Base-by-base conservation (phyloP, 2,329 filamentous ascomycete genomes). In the Orbilia blumenaviensis region DNA sequence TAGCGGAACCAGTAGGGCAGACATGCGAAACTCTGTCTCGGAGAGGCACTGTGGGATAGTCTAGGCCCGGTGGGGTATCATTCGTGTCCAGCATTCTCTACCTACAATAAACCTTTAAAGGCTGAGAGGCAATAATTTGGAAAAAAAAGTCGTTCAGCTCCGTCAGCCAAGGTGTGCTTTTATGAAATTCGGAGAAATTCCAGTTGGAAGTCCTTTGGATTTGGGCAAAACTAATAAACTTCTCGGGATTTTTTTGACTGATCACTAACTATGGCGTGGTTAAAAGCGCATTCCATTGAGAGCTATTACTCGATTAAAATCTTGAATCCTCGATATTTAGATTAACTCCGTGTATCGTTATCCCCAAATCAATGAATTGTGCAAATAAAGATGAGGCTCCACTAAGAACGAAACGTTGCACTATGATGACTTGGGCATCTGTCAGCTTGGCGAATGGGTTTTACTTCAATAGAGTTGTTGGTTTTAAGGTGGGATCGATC, bases 351-450 rank as follows among this genome's bases (percentile, higher is more conserved):
- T 48, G 18, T 34, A 61, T 61, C 18, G 18, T 27, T 62, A 29
- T 48, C 44, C 44, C 42, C 8, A 41, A 27, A 18, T 67, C 18
- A n/a, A 8, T 32, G 14, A 21, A 27, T 27, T 27, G n/a, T 23
- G 23, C 6, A 36, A 66, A 21, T 32, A 44, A 25, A 66, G 10
- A 42, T 64, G 68, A 62, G 62, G 44, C 54, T 74, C 68, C 21
- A n/a, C 25, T 12, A 27, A 38, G 41, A 64, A 48, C n/a, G 27
- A 5, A 50, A 58, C 34, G 54, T 75, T 48, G 34, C 41, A 69
- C 72, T 66, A 21, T 48, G 32, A 50, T 34, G 18, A 42, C 10
- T 27, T 36, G 3, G 18, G 38, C 52, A 34, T 46, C 23, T n/a
- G 23, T 29, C 29, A 69, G 25, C 52, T 66, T 69, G 58, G 58